Conservation (phyloP, 1,284 basidiomycete species). For the Tylopilus sp. region DNA sequence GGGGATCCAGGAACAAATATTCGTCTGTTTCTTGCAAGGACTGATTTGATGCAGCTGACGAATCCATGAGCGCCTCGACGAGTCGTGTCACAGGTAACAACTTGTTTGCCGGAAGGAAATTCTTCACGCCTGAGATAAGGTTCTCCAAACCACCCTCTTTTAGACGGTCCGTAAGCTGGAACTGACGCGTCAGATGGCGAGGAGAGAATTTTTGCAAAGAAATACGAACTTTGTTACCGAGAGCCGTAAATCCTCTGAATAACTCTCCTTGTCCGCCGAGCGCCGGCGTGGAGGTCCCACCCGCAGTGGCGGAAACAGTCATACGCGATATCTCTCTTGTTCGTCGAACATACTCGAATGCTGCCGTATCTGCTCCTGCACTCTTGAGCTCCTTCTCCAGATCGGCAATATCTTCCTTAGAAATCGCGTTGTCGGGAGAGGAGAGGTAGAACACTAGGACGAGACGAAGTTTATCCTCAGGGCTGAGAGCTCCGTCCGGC, state of each 20-base stretch:
- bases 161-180: constrained; percentile 83
- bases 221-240: constrained; percentile 78
- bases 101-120: constrained; percentile 95
- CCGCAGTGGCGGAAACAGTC: constrained; percentile 66
- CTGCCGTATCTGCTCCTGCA: constrained; percentile 75
- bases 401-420: constrained; percentile 85
- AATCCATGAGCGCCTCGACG: constrained; percentile 96
- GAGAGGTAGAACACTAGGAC: constrained; percentile 94
- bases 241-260: constrained; percentile 88
- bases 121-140: constrained; percentile 96
- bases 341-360: constrained; percentile 91
- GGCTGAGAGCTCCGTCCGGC: constrained; percentile 61
- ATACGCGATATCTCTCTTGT: constrained; percentile 90
- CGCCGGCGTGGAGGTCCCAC: constrained; percentile 73
- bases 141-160: constrained; percentile 96
- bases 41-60: constrained; percentile 85
- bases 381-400: constrained; percentile 83
- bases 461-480: constrained; percentile 88
- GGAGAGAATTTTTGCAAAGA: background rate
- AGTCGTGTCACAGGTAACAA: constrained; percentile 90
- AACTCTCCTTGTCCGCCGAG: constrained; percentile 73
- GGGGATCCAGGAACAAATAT: constrained; percentile 92
- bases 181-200: constrained; percentile 5
- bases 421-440: constrained; percentile 72
- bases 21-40: constrained; percentile 96